phyloP scores from a whole-genome alignment of 2,329 filamentous ascomycete species.

The Trichoderma koningiopsis region DNA sequence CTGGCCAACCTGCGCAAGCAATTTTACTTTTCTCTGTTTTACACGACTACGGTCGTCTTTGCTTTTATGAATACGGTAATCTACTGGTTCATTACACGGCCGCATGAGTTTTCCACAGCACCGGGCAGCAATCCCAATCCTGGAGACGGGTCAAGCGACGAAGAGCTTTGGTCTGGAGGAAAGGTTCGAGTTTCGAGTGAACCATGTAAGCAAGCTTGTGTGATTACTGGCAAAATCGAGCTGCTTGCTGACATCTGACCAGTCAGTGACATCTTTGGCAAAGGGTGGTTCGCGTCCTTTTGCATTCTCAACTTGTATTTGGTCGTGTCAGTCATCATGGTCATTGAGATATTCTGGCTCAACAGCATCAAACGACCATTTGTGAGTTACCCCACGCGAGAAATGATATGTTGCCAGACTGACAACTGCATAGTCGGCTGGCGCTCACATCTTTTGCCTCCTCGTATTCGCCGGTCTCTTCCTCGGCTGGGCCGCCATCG shows the following conservation, averaged over 20 bases:
- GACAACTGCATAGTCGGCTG: conserved; percentile 44
- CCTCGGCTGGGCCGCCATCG: conserved; percentile 53
- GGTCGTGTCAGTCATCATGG: conserved; percentile 47
- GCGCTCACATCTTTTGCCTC: conserved; percentile 47
- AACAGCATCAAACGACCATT: conserved; percentile 57
- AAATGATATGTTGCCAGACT: conserved; percentile 8
- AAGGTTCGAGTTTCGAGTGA: neutral
- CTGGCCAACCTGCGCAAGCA: conserved; percentile 46
- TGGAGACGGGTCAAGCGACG: neutral
- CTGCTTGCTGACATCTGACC: conserved; percentile 28
- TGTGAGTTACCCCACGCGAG: conserved; percentile 39
- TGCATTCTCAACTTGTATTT: conserved; percentile 50
- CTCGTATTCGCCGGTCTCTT: conserved; percentile 48
- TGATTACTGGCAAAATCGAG: neutral
- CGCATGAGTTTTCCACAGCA: conserved; percentile 31
- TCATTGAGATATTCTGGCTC: conserved; percentile 50
- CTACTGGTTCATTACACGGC: conserved; percentile 51
- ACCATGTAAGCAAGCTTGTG: conserved; percentile 19
- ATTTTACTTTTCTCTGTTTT: conserved; percentile 55
- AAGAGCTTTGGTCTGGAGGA: neutral
- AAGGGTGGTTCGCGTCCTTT: conserved; percentile 52
- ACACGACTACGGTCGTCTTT: conserved; percentile 50
- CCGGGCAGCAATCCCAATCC: neutral
- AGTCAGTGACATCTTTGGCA: conserved; percentile 53
- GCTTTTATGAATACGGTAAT: conserved; percentile 53